Evolutionary conservation across 345 rosid genomes (phyloP).

Genomic region (Barbarea vulgaris): DNA sequence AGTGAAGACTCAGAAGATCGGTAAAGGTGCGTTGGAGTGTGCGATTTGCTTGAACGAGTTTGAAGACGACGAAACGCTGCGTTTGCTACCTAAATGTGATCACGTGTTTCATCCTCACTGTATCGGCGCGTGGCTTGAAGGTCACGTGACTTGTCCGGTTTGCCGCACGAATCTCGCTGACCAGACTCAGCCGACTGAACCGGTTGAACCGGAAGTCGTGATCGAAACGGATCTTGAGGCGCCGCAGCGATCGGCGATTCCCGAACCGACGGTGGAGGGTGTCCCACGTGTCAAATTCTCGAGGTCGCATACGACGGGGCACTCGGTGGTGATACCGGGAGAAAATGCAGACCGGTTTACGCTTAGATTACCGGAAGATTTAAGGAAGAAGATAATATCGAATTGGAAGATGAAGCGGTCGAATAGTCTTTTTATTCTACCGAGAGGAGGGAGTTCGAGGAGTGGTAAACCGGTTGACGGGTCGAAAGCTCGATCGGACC

Average conservation of each 20-base stretch:
- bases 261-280: constrained; percentile 44
- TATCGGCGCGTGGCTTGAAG: constrained; percentile 70
- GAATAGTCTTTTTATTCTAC: constrained; percentile 56
- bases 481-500: constrained; percentile 28
- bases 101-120: constrained; percentile 87
- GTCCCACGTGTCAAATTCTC: constrained; percentile 46
- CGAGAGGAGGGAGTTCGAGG: constrained; percentile 57
- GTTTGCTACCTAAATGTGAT: constrained; percentile 75
- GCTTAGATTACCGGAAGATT: constrained; percentile 64
- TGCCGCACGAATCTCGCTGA: constrained; percentile 62
- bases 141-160: constrained; percentile 82
- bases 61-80: constrained; percentile 83
- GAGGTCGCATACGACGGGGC: constrained; percentile 93
- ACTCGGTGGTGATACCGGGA: constrained; percentile 83
- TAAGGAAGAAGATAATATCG: constrained; percentile 69
- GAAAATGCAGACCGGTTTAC: constrained; percentile 86
- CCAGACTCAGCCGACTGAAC: constrained; percentile 14
- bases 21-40: constrained; percentile 82
- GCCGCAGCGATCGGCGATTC: not conserved
- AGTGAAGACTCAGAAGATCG: constrained; percentile 72
- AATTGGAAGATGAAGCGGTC: constrained; percentile 67
- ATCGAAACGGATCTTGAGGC: constrained; percentile 27
- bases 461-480: constrained; percentile 40
- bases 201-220: not conserved
- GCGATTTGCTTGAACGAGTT: constrained; percentile 84